Conservation (phyloP, 2,329 filamentous ascomycete species). For the Paramyrothecium sp. region DNA sequence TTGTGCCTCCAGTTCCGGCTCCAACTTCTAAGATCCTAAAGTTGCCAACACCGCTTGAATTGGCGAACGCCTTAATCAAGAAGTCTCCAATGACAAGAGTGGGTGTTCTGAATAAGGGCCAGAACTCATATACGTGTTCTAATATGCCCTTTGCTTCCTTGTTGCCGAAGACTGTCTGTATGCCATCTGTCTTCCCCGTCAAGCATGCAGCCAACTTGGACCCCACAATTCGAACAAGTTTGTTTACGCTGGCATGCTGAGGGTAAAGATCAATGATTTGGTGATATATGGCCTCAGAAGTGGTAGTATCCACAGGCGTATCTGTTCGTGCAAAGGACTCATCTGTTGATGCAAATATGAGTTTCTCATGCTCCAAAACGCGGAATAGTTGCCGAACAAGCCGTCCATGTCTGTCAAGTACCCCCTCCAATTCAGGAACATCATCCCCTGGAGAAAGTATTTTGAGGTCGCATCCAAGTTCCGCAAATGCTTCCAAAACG, state of each 20-base stretch:
- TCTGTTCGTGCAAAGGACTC: neutral
- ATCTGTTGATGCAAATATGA: neutral
- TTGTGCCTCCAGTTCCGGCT: constrained; percentile 30
- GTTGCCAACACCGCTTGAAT: neutral
- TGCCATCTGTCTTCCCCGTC: constrained; percentile 30
- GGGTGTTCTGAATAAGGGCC: constrained; percentile 29
- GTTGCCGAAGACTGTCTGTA: constrained; percentile 36
- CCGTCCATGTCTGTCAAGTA: neutral
- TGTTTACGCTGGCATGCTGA: constrained; percentile 3
- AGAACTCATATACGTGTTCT: constrained; percentile 31
- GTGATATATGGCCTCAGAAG: neutral
- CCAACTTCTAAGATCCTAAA: constrained; percentile 27
- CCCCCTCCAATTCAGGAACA: neutral
- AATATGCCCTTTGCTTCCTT: constrained; percentile 31
- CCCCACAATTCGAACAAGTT: constrained; percentile 22
- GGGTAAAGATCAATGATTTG: constrained; percentile 2
- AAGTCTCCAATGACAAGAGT: constrained; percentile 32
- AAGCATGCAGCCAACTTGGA: constrained; percentile 24
- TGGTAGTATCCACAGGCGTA: neutral
- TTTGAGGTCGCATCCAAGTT: neutral
- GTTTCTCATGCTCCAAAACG: neutral
- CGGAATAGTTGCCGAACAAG: neutral
- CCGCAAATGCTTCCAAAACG: constrained; percentile 2
- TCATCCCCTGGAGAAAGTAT: neutral
- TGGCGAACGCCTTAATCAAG: constrained; percentile 10